Conservation (phyloP, 73 alveolate genomes). For the Effrenium voratum region DNA sequence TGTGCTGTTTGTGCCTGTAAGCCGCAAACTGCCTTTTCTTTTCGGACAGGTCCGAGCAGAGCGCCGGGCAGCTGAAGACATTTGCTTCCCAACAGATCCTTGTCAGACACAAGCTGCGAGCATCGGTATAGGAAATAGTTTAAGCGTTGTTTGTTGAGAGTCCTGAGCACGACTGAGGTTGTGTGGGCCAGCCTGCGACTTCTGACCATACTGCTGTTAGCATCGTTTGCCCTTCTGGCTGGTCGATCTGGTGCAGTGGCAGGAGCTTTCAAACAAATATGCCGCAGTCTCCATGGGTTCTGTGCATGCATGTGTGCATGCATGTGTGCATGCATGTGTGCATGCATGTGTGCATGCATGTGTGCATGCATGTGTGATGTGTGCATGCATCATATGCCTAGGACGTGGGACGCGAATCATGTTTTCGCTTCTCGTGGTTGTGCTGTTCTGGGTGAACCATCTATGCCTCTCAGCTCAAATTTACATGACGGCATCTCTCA, state of each 20-base stretch:
- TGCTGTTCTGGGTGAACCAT: constrained; percentile 78
- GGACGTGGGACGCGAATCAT: constrained; percentile 67
- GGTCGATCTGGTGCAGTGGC: constrained; percentile 41
- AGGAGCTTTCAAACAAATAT: background rate
- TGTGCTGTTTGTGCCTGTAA: too few species aligned
- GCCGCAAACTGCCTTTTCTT: too few species aligned
- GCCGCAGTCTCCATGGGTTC: background rate
- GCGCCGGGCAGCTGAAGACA: constrained; percentile 81
- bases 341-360: background rate
- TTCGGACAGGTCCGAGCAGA: constrained; percentile 69
- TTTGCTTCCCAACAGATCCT: constrained; percentile 66
- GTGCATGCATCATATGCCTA: too few species aligned
- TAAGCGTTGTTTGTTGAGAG: background rate
- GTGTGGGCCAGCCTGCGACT: constrained; percentile 77
- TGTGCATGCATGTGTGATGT: background rate
- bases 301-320: background rate
- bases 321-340: background rate
- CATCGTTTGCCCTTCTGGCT: constrained; percentile 50
- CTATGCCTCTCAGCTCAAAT: constrained; percentile 69
- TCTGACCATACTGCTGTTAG: constrained; percentile 19
- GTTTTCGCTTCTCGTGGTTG: constrained; percentile 60
- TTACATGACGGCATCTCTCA: too few species aligned
- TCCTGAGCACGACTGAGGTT: background rate
- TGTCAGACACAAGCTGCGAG: too few species aligned
- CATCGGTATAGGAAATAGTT: too few species aligned